phyloP scores from a whole-genome alignment of 2,329 filamentous ascomycete genomes.

The Diplodia seriata region DNA sequence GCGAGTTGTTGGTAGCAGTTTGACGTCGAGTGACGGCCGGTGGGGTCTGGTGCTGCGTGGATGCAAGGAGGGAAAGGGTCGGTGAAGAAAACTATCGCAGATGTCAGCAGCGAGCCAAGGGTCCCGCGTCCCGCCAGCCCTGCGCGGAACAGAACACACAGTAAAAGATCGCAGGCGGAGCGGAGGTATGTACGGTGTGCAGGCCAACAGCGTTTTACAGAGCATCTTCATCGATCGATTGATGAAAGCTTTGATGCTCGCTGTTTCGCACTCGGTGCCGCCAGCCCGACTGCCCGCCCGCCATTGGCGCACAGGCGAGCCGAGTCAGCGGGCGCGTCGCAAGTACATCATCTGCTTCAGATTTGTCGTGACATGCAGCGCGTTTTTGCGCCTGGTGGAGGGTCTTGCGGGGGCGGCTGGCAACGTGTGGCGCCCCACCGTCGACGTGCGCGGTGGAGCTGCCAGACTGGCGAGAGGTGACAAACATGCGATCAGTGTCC shows the following conservation, averaged over 20 bases:
- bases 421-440: slow-evolving; percentile 28
- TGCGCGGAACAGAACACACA: background rate
- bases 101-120: slow-evolving; percentile 23
- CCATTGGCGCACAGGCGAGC: slow-evolving; percentile 21
- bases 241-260: slow-evolving; percentile 13
- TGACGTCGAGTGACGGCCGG: slow-evolving; percentile 17
- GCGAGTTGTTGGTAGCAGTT: slow-evolving; percentile 6
- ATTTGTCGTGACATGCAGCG: slow-evolving; percentile 27
- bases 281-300: background rate
- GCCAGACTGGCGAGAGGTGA: slow-evolving; percentile 30
- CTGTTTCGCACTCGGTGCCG: slow-evolving; percentile 18
- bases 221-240: slow-evolving; percentile 17
- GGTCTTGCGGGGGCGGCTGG: slow-evolving; percentile 29
- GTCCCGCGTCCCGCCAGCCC: slow-evolving; percentile 11
- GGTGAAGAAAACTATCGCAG: slow-evolving; percentile 24
- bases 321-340: slow-evolving; percentile 27
- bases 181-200: slow-evolving; percentile 25
- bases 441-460: slow-evolving; percentile 30
- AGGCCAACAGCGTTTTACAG: slow-evolving; percentile 2
- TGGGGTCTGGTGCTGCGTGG: background rate
- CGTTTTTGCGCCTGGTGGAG: slow-evolving; percentile 19
- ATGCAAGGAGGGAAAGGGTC: slow-evolving; percentile 22
- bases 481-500: slow-evolving; percentile 21
- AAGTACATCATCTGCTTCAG: slow-evolving; percentile 29
- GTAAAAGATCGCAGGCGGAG: slow-evolving; percentile 9